Base-by-base conservation (phyloP, 345 rosid species). In the Salix arbutifolia region DNA sequence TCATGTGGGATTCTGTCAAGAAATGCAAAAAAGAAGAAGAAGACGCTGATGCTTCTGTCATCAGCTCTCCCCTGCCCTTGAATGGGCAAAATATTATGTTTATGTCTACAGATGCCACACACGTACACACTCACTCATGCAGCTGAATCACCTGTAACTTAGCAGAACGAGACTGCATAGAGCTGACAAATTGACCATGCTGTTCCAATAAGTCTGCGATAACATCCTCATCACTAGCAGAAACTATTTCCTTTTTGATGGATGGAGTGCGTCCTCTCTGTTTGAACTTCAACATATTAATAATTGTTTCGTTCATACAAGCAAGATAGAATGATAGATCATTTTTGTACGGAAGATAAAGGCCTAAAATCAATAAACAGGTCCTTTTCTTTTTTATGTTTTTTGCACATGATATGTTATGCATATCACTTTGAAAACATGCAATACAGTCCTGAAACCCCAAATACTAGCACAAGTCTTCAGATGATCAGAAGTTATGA, bases 151-250 rank as follows among this genome's bases (percentile, higher is more conserved):
- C 99, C 99, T 96, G 97, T 87, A 96, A 85, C 85, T 91, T 96
- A 25, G 92, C 88, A 66, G 94, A 83, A 60, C 99, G 98, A 79
- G 98, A 90, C 69, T 90, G 94, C 97, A 96, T 90, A 56, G 93
- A 88, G 92, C 94, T 87, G 85, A 89, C 60, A 81, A 94, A 94
- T 79, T 96, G 97, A 67, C 85, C 89, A 85, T 92, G 99, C 19
- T 85, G 89, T 83, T 84, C 97, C 89, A 94, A 79, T 76, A 90
- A 74, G 85, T 90, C 94, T 73, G 85, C 87, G 77, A 84, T 75
- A 56, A 83, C 88, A 84, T 94, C 97, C 82, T 91, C 97, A 68
- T 92, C 97, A 80, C 84, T 86, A 69, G 80, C 82, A 65, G 86
- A 87, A 79, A 83, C 82, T 58, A 78, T 80, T 80, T 88, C 94